These are phyloP conservation scores for Myriosclerotinia scirpicola DNA, from an alignment of 2,329 filamentous ascomycete species.

Conservation along the genomic window DNA sequence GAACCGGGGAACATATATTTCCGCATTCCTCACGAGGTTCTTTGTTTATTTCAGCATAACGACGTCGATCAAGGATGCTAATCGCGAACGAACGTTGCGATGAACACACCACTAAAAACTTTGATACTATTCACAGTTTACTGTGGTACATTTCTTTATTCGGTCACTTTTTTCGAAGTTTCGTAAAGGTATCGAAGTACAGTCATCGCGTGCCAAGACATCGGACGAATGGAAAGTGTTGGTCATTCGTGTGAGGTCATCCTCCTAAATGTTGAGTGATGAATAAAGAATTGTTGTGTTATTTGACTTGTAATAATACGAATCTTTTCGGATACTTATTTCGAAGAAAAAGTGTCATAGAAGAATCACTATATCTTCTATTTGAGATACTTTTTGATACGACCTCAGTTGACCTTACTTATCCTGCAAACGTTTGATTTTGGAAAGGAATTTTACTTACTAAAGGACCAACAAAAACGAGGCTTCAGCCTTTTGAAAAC, in stretches of 20 bases:
- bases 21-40: background rate
- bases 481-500: background rate
- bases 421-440: background rate
- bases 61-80: background rate
- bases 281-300: background rate
- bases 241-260: slow-evolving; percentile 4
- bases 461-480: background rate
- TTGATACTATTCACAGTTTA: background rate
- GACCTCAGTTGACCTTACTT: background rate
- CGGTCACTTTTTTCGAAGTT: background rate
- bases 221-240: slow-evolving; percentile 2
- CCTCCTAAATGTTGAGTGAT: background rate
- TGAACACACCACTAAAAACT: background rate
- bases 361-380: too few species aligned
- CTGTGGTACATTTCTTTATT: background rate
- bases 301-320: background rate
- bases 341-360: too few species aligned
- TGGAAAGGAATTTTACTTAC: background rate
- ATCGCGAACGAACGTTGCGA: background rate
- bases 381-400: background rate
- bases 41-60: background rate
- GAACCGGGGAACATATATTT: too few species aligned
- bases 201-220: background rate
- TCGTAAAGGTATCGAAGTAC: background rate
- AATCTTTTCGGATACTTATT: background rate